Evolutionary conservation across 257 asterid genomes (phyloP), one percentile per base, ranked within the genome.

Genomic region (Galeopsis tetrahit): DNA sequence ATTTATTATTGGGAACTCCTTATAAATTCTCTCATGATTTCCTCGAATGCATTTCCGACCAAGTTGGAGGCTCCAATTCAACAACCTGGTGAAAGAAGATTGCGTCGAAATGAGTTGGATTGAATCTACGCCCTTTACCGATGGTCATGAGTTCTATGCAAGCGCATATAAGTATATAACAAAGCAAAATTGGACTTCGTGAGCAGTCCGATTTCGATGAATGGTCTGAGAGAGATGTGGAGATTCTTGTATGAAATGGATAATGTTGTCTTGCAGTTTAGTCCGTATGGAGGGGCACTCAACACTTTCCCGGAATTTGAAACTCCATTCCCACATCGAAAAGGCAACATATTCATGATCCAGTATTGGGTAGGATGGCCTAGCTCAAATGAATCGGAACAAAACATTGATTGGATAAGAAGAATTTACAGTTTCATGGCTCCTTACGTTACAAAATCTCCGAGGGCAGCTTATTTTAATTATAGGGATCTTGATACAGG

Each of bases 51-150:
- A n/a, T n/a, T n/a, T n/a, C n/a, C n/a, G n/a, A n/a, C n/a, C n/a
- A n/a, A n/a, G n/a, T n/a, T n/a, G n/a, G n/a, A n/a, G n/a, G n/a
- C n/a, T n/a, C n/a, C n/a, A n/a, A n/a, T n/a, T n/a, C n/a, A n/a
- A n/a, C n/a, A n/a, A n/a, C n/a, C n/a, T n/a, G 46, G 10, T 6
- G 9, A 32, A 33, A 66, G 14, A 53, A 42, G 75, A 79, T 34
- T 79, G 80, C 11, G 38, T 3, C 1, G 77, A 79, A 49, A 75
- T 75, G 80, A 64, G 68, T 3, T 79, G 83, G 80, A 59, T 79
- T 1, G 80, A 75, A 6, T 64, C 83, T 1, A 2, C 1, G 17
- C 72, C 59, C n/a, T 70, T 44, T 21, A 21, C 28, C 28, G 28
- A 21, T 21, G 28, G 28, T 21, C 1, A 21, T 21, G 28, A 21